Base-by-base conservation (phyloP, 306 rosid species). In the Cicer judaicum region DNA sequence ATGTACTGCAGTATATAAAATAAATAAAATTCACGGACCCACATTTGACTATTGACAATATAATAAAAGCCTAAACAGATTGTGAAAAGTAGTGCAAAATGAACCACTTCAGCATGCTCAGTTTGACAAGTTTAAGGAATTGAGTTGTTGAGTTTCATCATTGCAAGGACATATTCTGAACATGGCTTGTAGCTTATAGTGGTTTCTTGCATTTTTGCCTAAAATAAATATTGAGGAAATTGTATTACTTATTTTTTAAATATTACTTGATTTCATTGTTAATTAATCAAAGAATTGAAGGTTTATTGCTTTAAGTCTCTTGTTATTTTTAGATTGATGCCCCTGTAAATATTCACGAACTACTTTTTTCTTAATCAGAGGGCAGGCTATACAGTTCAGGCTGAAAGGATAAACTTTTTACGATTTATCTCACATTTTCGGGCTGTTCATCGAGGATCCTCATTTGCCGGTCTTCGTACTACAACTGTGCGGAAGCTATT, bases 361-460 rank as follows among this genome's bases (percentile, higher is more conserved):
- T 66, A 24, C 72, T 78, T 85, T 79, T 79, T 79, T 57, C 83
- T 76, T 78, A 54, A 56, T 77, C 76, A 94, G 98, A 86, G 87
- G 57, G 90, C 98, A 67, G 98, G 98, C 24, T 94, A 81, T 75
- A 82, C 98, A 18, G 94, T 94, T 78, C 88, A 82, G 80, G 97
- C 98, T 62, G 98, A 94, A 54, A 86, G 98, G 87, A 83, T 94
- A 70, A 94, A 94, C 77, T 90, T 80, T 74, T 84, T 94, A 72
- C 96, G 98, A 21, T 94, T 91, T 82, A 24, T 91, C 64, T 91
- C 98, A 18, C 97, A 91, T 85, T 94, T 91, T 82, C 97, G 96
- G 77, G 88, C 97, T 68, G 97, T 94, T 68, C 98, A 94, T 90
- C 92, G 98, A 79, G 98, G 97, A 61, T 89, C 98, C 72, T 90